phyloP scores from a whole-genome alignment of 768 basidiomycete genomes.

The Russula compacta region DNA sequence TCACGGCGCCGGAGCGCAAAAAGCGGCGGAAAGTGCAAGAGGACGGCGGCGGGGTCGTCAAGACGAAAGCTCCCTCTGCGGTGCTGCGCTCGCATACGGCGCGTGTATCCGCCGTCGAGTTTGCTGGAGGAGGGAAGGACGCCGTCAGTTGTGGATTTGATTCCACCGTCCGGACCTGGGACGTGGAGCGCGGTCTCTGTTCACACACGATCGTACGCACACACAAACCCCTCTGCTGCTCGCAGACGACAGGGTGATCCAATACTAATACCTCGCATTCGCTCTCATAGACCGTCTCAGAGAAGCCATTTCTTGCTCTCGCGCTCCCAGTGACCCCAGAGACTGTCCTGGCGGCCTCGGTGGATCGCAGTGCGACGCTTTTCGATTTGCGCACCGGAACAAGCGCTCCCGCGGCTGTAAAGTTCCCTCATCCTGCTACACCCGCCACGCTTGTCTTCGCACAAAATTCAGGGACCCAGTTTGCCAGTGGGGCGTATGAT shows the following conservation, averaged over 20 bases:
- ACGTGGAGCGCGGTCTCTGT: constrained; percentile 69
- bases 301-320: constrained; percentile 68
- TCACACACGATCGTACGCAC: constrained; percentile 55
- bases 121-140: constrained; percentile 28
- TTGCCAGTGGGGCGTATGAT: constrained; percentile 70
- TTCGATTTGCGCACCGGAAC: constrained; percentile 53
- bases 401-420: constrained; percentile 28
- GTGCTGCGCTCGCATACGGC: constrained; percentile 81
- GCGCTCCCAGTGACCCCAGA: constrained; percentile 34
- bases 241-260: neutral
- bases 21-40: constrained; percentile 44
- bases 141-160: constrained; percentile 84
- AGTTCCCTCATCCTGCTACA: constrained; percentile 53
- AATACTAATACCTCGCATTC: neutral
- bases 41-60: constrained; percentile 27
- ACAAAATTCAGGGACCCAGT: constrained; percentile 34
- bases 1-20: constrained; percentile 34
- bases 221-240: neutral
- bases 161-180: constrained; percentile 86
- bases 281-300: constrained; percentile 45
- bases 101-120: constrained; percentile 67
- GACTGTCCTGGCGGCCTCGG: constrained; percentile 53
- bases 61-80: constrained; percentile 52
- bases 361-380: constrained; percentile 63
- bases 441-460: constrained; percentile 48